Evolutionary conservation across 1,139 yeast species (phyloP).

Genomic region (Pneumocystis canis): DNA sequence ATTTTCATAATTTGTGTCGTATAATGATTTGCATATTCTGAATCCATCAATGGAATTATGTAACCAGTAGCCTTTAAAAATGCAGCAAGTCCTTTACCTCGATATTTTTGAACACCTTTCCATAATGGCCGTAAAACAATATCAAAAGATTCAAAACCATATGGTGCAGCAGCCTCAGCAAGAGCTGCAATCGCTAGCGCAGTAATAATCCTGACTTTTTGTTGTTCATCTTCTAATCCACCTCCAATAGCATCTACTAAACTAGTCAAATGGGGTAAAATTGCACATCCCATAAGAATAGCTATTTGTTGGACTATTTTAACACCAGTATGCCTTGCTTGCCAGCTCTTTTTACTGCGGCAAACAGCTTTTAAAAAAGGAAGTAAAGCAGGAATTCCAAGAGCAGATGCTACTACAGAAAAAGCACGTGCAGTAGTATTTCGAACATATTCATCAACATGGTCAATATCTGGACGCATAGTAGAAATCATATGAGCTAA

Average conservation of each 20-base stretch:
- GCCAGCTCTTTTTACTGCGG: conserved; percentile 65
- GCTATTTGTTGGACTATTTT: conserved; percentile 68
- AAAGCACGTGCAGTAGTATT: conserved; percentile 64
- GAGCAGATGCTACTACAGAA: conserved; percentile 71
- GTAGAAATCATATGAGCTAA: conserved; percentile 61
- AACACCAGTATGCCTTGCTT: conserved; percentile 77
- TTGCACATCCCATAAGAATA: conserved; percentile 51
- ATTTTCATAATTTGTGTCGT: conserved; percentile 58
- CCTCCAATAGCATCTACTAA: conserved; percentile 47
- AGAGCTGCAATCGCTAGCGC: conserved; percentile 60
- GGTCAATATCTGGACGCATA: conserved; percentile 69
- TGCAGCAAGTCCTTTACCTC: conserved; percentile 67
- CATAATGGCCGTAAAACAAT: conserved; percentile 58
- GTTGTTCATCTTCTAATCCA: conserved; percentile 55
- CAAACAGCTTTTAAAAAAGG: conserved; percentile 80
- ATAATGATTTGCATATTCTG: conserved; percentile 66
- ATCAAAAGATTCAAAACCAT: conserved; percentile 82
- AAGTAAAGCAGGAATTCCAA: conserved; percentile 55
- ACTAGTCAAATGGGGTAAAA: conserved; percentile 58
- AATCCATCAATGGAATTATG: conserved; percentile 72
- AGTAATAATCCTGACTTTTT: conserved; percentile 51
- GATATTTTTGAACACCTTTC: conserved; percentile 60
- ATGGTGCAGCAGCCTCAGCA: conserved; percentile 80
- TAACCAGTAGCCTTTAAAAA: conserved; percentile 68
- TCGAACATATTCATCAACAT: conserved; percentile 68